Evolutionary conservation across 768 basidiomycete genomes (phyloP).

Genomic region (Boletus patriciae): DNA sequence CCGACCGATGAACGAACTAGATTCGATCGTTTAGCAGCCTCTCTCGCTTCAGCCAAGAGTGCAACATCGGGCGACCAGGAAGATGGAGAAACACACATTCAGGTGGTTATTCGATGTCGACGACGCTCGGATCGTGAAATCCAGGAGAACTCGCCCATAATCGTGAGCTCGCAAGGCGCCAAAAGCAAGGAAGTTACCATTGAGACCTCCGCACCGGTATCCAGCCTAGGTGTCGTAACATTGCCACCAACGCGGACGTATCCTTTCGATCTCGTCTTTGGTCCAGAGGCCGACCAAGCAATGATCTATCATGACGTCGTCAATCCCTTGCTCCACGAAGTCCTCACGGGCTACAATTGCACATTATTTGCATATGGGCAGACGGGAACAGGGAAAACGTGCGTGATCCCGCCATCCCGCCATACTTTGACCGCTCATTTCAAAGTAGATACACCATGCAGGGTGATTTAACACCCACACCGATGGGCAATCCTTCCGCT

Average conservation of each 20-base stretch:
- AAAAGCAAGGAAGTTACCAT: constrained; percentile 76
- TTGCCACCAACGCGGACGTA: constrained; percentile 83
- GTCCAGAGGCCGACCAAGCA: constrained; percentile 94
- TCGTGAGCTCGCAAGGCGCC: constrained; percentile 76
- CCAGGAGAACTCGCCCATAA: constrained; percentile 82
- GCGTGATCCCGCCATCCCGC: constrained; percentile 33
- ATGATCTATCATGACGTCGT: constrained; percentile 95
- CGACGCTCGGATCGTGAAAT: constrained; percentile 84
- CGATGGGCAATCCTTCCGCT: constrained; percentile 83
- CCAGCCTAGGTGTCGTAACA: constrained; percentile 70
- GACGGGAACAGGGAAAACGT: constrained; percentile 99
- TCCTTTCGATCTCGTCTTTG: constrained; percentile 94
- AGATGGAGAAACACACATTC: constrained; percentile 81
- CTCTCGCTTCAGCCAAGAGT: constrained; percentile 23
- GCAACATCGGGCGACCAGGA: constrained; percentile 31
- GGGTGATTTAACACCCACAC: constrained; percentile 81
- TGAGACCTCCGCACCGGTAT: constrained; percentile 68
- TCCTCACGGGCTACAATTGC: constrained; percentile 95
- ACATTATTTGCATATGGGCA: constrained; percentile 98
- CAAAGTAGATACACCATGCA: constrained; percentile 90
- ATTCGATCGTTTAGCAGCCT: constrained; percentile 25
- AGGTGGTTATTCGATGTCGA: constrained; percentile 90
- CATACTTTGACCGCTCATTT: constrained; percentile 12
- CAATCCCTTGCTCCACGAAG: constrained; percentile 87
- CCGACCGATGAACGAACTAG: constrained; percentile 20